Evolutionary conservation across 805 yeast species (phyloP), one percentile per base, ranked within the genome.

Genomic region (Cyberlindnera meyerae): DNA sequence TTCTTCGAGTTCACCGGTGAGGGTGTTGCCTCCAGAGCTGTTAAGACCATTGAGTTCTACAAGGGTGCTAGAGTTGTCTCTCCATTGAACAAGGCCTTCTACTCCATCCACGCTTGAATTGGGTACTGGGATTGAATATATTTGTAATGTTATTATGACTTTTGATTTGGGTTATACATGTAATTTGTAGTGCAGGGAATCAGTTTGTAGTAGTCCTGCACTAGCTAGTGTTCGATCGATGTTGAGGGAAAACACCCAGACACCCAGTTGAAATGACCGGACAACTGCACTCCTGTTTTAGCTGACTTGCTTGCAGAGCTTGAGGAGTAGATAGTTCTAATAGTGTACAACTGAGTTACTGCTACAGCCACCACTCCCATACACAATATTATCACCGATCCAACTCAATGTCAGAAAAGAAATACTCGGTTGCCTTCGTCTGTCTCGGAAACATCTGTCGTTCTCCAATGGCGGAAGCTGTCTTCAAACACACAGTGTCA

Each of bases 381-480:
- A n/a, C n/a, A n/a, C n/a, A n/a, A n/a, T n/a, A n/a, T n/a, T n/a
- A n/a, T n/a, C n/a, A n/a, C n/a, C n/a, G n/a, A n/a, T n/a, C n/a
- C n/a, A n/a, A n/a, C n/a, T n/a, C 9, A 8, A 20, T 20, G 22
- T n/a, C 29, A n/a, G 33, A 37, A 21, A 27, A 33, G 33, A 18
- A 34, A 43, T 50, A 75, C 4, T 70, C 82, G 1, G 94, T 89
- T 9, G 96, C 94, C 1, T 88, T 89, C 57, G 90, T 88, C 1
- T 89, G 97, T 54, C 66, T 87, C 18, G 97, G 97, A 4, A 89
- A 89, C 59, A 85, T 85, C 16, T 88, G 97, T 55, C 89, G 97
- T 33, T 87, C 96, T 2, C 97, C 97, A 11, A 90, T 89, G 97
- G 97, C 97, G 0, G 97, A 90, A 55, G 96, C 96, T 0, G 85